Percentiles rank a stretch among this genome's conserved stretches.
phyloP scores from a whole-genome alignment of 139 green algal genomes.

The Chlamydomonas schloesseri region DNA sequence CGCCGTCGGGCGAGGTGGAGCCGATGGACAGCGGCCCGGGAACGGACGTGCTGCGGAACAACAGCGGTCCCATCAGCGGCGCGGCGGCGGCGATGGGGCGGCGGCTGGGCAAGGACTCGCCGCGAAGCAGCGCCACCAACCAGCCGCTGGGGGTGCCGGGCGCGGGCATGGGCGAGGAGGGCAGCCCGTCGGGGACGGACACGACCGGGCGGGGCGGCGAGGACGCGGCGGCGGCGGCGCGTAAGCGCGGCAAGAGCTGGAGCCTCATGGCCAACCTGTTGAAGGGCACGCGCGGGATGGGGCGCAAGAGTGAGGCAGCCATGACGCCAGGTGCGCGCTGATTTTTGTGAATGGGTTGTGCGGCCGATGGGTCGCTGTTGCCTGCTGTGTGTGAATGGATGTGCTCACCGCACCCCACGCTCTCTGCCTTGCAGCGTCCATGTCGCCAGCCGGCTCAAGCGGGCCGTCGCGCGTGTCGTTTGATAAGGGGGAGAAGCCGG shows the following conservation, averaged over 20 bases:
- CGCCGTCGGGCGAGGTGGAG: not conserved
- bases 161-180: not conserved
- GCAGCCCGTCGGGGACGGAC: not conserved
- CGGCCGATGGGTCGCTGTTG: not conserved
- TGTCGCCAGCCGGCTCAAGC: slow-evolving; percentile 9
- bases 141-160: not conserved
- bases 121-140: slow-evolving; percentile 31
- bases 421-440: slow-evolving; percentile 11
- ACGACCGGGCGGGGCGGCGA: not conserved
- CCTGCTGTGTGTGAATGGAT: not conserved
- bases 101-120: not conserved
- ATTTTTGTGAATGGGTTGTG: too few species aligned
- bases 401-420: too few species aligned
- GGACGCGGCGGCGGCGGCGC: not conserved
- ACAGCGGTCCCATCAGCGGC: slow-evolving; percentile 5
- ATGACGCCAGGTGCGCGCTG: not conserved
- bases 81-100: not conserved
- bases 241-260: slow-evolving; percentile 35
- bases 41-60: not conserved
- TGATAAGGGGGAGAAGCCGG: not conserved
- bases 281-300: not conserved
- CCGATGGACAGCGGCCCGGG: not conserved
- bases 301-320: not conserved
- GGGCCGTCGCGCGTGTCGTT: slow-evolving; percentile 28
- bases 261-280: slow-evolving; percentile 29